These are phyloP conservation scores for Phialophora verrucosa DNA, from an alignment of 2,329 filamentous ascomycete species.

Conservation along the genomic window DNA sequence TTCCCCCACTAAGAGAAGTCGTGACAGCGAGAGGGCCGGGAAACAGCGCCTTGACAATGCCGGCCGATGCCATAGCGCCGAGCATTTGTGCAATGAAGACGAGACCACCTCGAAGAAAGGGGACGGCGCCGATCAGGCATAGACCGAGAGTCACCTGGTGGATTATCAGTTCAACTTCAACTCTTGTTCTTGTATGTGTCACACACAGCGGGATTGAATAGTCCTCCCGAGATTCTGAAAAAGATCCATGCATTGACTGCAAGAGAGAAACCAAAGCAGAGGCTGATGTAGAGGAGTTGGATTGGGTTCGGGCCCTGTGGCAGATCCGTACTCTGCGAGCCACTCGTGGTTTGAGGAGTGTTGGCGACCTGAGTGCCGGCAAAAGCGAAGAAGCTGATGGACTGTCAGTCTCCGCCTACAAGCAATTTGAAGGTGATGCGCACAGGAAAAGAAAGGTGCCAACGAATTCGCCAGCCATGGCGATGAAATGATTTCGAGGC, in stretches of 20 bases:
- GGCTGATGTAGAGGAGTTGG: constrained; percentile 51
- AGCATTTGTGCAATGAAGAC: constrained; percentile 64
- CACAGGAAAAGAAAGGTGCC: constrained; percentile 57
- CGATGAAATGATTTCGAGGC: constrained; percentile 54
- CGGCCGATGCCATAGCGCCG: constrained; percentile 64
- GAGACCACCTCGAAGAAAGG: constrained; percentile 57
- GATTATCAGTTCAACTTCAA: constrained; percentile 22
- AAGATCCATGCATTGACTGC: constrained; percentile 62
- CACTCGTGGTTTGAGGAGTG: constrained; percentile 44
- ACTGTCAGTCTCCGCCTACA: constrained; percentile 1
- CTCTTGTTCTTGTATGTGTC: not conserved
- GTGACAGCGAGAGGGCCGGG: constrained; percentile 62
- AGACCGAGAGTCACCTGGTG: constrained; percentile 63
- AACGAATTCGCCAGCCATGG: constrained; percentile 57
- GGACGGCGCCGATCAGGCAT: constrained; percentile 63
- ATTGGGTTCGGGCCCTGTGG: constrained; percentile 44
- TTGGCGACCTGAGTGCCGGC: constrained; percentile 56
- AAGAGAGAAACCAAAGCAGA: constrained; percentile 55
- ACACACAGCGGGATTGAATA: constrained; percentile 58
- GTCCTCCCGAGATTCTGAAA: constrained; percentile 57
- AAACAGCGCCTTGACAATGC: constrained; percentile 63
- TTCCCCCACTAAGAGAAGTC: constrained; percentile 61
- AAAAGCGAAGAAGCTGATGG: constrained; percentile 52
- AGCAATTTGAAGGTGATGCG: constrained; percentile 10
- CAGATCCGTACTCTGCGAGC: constrained; percentile 37